Evolutionary conservation across 2,329 filamentous ascomycete genomes (phyloP).

Genomic region (Xylariaceae sp.): DNA sequence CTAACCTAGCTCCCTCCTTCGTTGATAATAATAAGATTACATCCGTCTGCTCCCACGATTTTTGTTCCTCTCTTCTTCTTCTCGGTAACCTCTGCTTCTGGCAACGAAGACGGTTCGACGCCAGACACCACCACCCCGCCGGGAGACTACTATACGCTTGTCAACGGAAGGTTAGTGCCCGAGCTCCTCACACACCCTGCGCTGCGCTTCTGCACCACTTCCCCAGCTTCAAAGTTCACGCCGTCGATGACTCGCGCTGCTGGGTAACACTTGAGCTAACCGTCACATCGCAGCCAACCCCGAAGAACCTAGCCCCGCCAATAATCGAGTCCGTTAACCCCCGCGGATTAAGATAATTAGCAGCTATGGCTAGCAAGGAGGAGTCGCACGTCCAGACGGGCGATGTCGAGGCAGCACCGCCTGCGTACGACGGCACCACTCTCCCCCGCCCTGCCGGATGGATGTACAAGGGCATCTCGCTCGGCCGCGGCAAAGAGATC

Average conservation of each 20-base stretch:
- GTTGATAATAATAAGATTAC: background rate
- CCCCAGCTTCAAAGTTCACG: too few species aligned
- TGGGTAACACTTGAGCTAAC: too few species aligned
- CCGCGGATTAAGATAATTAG: too few species aligned
- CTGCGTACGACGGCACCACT: conserved; percentile 21
- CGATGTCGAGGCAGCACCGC: conserved; percentile 9
- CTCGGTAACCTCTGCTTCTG: conserved; percentile 7
- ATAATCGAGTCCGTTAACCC: too few species aligned
- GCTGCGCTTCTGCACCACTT: too few species aligned
- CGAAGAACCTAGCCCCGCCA: too few species aligned
- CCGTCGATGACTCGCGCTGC: too few species aligned
- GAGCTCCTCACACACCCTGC: too few species aligned
- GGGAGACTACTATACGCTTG: conserved; percentile 4
- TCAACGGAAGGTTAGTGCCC: conserved; percentile 12
- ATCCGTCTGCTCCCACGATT: background rate
- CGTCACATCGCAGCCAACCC: too few species aligned
- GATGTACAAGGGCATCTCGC: conserved; percentile 63
- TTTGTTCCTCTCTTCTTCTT: background rate
- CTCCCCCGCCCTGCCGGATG: conserved; percentile 50
- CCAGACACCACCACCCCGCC: conserved; percentile 1
- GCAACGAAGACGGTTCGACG: conserved; percentile 8
- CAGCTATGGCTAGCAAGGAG: conserved; percentile 14
- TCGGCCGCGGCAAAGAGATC: conserved; percentile 50
- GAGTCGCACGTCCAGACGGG: conserved; percentile 7
- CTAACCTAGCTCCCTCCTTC: too few species aligned